A percentile compares a stretch with the other conserved stretches of the same genome.
Conservation (phyloP, 129 eudicot species). For the Lonicera japonica region DNA sequence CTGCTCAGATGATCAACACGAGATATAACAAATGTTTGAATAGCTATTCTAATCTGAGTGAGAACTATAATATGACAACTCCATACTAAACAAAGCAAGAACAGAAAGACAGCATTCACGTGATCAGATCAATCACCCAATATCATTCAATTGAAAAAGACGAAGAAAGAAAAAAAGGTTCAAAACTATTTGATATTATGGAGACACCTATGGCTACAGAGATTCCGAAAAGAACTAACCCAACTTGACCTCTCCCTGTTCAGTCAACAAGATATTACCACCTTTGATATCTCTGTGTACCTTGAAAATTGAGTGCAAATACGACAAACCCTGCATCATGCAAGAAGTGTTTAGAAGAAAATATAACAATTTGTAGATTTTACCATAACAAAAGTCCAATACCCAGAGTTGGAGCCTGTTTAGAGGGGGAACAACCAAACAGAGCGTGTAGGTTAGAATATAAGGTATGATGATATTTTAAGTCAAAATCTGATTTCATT, state of each 20-base stretch:
- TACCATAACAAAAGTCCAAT: background rate
- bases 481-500: background rate
- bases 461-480: background rate
- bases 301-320: slow-evolving; percentile 91
- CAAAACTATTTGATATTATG: background rate
- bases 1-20: slow-evolving; percentile 31
- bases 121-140: too few species aligned
- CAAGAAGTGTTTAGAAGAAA: slow-evolving; percentile 8
- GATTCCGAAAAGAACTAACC: slow-evolving; percentile 41
- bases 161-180: background rate
- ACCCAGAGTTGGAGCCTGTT: background rate
- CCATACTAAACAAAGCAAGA: background rate
- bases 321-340: slow-evolving; percentile 74
- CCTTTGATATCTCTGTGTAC: slow-evolving; percentile 98
- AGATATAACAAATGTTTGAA: slow-evolving; percentile 9
- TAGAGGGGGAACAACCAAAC: background rate
- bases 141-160: background rate
- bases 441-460: background rate
- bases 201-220: background rate
- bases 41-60: slow-evolving; percentile 4
- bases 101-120: background rate
- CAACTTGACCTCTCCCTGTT: slow-evolving; percentile 98
- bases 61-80: slow-evolving; percentile 6
- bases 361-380: slow-evolving; percentile 2
- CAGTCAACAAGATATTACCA: slow-evolving; percentile 91